Percentiles rank a stretch among this genome's conserved stretches.
Evolutionary conservation across 805 yeast species (phyloP).

Genomic region (Hemisphaericaspora nanyangensis): DNA sequence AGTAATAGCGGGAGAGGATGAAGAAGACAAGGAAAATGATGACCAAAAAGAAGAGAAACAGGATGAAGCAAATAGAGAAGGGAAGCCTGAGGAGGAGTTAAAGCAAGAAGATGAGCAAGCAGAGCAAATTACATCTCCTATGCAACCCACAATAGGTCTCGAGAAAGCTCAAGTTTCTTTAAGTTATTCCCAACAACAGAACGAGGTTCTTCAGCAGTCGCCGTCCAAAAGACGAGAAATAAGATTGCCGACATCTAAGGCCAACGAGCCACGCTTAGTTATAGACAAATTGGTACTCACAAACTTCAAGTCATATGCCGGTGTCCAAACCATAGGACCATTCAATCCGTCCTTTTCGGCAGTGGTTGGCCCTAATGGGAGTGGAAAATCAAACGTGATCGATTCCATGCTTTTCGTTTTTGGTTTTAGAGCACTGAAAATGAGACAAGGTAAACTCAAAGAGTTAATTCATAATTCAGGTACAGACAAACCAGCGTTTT

Average conservation of each 20-base stretch:
- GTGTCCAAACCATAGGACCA: constrained; percentile 89
- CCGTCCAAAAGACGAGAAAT: constrained; percentile 27
- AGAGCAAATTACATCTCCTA: neutral
- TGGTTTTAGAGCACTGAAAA: constrained; percentile 93
- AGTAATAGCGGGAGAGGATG: constrained; percentile 13
- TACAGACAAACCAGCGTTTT: constrained; percentile 53
- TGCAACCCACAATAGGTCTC: neutral
- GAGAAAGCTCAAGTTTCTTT: constrained; percentile 1
- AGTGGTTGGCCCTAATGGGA: constrained; percentile 97
- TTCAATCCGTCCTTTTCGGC: constrained; percentile 93
- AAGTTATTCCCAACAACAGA: constrained; percentile 9
- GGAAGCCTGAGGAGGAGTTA: neutral
- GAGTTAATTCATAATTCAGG: constrained; percentile 89
- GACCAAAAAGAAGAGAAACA: neutral
- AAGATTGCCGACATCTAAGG: neutral
- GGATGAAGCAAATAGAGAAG: neutral
- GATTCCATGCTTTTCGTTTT: constrained; percentile 95
- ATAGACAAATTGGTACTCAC: constrained; percentile 70
- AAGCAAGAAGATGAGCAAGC: neutral
- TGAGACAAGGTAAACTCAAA: constrained; percentile 93
- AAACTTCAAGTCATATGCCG: constrained; percentile 95
- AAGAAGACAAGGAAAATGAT: constrained; percentile 6
- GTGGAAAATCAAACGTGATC: constrained; percentile 96
- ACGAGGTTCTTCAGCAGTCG: constrained; percentile 7
- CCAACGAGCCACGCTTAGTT: constrained; percentile 57